Percentiles rank a stretch among this genome's conserved stretches.
These are phyloP conservation scores for Adansonia grandidieri DNA, from an alignment of 441 rosid species.

Conservation along the genomic window DNA sequence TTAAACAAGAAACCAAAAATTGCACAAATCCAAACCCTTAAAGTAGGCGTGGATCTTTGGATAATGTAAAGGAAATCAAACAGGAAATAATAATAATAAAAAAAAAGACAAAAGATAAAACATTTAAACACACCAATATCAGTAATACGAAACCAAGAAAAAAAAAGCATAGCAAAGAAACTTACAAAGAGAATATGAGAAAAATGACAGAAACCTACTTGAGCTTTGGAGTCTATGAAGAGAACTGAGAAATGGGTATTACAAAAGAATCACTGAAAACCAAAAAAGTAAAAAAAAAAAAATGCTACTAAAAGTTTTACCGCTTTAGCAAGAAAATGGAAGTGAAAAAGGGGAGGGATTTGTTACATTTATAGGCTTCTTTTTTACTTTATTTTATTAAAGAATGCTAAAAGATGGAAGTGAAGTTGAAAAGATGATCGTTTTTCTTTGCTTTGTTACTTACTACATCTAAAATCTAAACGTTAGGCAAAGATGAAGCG, in stretches of 20 bases:
- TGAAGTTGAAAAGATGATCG: neutral
- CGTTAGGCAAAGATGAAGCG: no score
- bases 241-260: neutral
- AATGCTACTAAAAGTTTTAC: no score
- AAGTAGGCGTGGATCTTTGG: neutral
- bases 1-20: neutral
- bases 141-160: neutral
- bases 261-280: neutral
- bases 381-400: no score
- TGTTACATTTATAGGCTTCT: no score
- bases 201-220: neutral
- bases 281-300: no score
- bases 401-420: neutral
- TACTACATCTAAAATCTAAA: no score
- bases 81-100: neutral
- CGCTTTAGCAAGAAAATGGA: neutral
- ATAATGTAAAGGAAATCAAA: neutral
- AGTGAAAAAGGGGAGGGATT: neutral
- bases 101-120: neutral
- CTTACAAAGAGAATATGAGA: neutral
- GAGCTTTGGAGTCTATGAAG: neutral
- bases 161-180: neutral
- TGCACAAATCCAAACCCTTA: neutral
- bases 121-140: neutral
- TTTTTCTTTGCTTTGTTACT: no score